Conservation (phyloP, 495 filamentous ascomycete genomes). For the Hamigera avellanea region DNA sequence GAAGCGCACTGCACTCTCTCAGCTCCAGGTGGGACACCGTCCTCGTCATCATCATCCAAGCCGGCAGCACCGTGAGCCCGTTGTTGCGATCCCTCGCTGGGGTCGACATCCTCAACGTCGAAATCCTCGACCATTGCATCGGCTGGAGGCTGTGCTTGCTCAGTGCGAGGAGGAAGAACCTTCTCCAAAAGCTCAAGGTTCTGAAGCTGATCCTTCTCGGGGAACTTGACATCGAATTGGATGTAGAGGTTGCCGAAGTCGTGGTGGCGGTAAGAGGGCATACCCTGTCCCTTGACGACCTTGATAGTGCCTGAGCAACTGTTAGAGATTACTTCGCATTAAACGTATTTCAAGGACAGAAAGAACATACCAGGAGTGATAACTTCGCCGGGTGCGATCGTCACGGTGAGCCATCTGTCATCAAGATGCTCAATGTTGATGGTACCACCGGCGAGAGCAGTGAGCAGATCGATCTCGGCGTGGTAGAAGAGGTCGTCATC, state of each 20-base stretch:
- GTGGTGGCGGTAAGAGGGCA: constrained; percentile 95
- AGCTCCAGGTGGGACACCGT: constrained; percentile 58
- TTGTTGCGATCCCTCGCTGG: constrained; percentile 49
- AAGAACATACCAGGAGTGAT: constrained; percentile 74
- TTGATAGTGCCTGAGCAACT: constrained; percentile 63
- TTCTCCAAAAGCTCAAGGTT: constrained; percentile 56
- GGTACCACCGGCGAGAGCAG: constrained; percentile 79
- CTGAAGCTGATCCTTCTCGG: constrained; percentile 42
- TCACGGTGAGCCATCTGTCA: constrained; percentile 87
- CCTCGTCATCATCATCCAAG: constrained; percentile 78
- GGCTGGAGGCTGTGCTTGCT: constrained; percentile 48
- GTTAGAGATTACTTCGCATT: constrained; percentile 8
- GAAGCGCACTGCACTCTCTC: constrained; percentile 97
- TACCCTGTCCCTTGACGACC: constrained; percentile 92
- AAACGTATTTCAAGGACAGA: neutral
- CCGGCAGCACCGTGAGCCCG: constrained; percentile 57
- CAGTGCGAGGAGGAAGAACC: constrained; percentile 62
- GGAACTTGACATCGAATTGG: constrained; percentile 97
- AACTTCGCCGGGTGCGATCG: constrained; percentile 84
- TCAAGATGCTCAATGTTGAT: constrained; percentile 94
- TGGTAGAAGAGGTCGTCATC: constrained; percentile 95
- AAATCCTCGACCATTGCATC: constrained; percentile 90
- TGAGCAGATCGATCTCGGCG: constrained; percentile 91
- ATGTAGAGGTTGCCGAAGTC: constrained; percentile 95
- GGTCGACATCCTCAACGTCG: constrained; percentile 70